Evolutionary conservation across 768 basidiomycete species (phyloP), one percentile per base, ranked within the genome.

Genomic region (Crepidotus variabilis): DNA sequence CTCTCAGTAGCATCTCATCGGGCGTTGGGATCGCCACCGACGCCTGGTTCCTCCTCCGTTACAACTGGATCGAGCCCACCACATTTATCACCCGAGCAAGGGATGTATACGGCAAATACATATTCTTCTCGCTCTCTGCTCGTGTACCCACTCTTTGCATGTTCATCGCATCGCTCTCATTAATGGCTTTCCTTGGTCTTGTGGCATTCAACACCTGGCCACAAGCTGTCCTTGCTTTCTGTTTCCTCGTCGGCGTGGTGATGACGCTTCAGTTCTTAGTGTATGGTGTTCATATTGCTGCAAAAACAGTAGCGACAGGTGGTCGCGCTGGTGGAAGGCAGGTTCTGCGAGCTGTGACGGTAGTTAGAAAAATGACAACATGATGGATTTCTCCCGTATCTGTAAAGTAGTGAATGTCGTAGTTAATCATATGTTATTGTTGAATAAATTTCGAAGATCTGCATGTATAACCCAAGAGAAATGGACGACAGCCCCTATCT

Each of bases 201-300:
- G 82, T 88, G 6, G 85, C 87, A 2, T 89, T 79, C 71, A 71
- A 72, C 0, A 82, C 81, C 2, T 88, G 84, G 83, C 86, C 88
- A 0, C 66, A 70, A 14, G 87, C 84, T 0, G 85, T 87, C 22
- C 65, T 87, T 11, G 71, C 82, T 7, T 74, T 84, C 56, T 87
- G 78, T 47, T 83, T 81, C 60, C 24, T 78, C 1, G 75, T 86
- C 1, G 88, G 88, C 0, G 32, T 84, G 0, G 63, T 87, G 9
- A 71, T 89, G 72, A 78, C 76, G 6, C 69, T 88, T 47, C 88
- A 90, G 69, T 89, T 86, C 68, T 70, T 88, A 18, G 78, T 86
- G 18, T 87, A 75, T 65, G 82, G 84, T 1, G 63, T 74, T 2
- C 72, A 73, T 57, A 68, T 72, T 72, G 65, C 69, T 61, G 68